These are phyloP conservation scores for Marasmius oreades DNA, from an alignment of 1,284 basidiomycete genomes.

Conservation along the genomic window DNA sequence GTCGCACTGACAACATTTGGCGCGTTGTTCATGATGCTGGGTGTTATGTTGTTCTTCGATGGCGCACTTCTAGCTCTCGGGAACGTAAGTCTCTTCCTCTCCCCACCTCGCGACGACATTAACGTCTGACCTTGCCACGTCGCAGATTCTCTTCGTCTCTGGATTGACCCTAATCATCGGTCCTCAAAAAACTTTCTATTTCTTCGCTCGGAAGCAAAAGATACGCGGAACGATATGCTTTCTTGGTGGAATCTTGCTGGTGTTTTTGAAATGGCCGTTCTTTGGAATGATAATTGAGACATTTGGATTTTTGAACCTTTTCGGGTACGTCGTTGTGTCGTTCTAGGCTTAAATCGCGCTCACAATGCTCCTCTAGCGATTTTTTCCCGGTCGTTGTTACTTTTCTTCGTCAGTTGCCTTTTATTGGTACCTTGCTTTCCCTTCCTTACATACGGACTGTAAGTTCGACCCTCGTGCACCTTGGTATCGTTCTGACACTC, in stretches of 20 bases:
- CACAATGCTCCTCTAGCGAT: conserved; percentile 57
- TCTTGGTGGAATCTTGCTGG: conserved; percentile 83
- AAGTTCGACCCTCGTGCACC: conserved; percentile 27
- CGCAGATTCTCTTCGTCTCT: conserved; percentile 86
- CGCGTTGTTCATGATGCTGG: conserved; percentile 92
- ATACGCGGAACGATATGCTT: conserved; percentile 92
- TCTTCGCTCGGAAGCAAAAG: conserved; percentile 97
- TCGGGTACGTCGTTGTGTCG: conserved; percentile 76
- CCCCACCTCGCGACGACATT: background rate
- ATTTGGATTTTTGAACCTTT: conserved; percentile 95
- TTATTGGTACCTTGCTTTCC: conserved; percentile 85
- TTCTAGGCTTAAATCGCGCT: conserved; percentile 8
- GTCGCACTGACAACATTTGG: conserved; percentile 98
- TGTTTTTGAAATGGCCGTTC: conserved; percentile 92
- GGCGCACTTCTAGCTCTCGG: conserved; percentile 95
- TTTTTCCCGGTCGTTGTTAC: conserved; percentile 99
- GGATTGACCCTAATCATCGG: conserved; percentile 95
- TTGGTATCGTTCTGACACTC: conserved; percentile 5
- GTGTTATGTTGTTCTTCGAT: conserved; percentile 96
- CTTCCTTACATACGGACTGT: conserved; percentile 81
- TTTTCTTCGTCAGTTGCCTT: conserved; percentile 92
- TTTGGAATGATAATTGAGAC: conserved; percentile 92
- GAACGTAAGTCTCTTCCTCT: conserved; percentile 60
- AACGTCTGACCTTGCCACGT: background rate
- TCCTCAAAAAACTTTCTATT: conserved; percentile 95